Evolutionary conservation across 768 basidiomycete species (phyloP).

Genomic region (Panellus pusillus): DNA sequence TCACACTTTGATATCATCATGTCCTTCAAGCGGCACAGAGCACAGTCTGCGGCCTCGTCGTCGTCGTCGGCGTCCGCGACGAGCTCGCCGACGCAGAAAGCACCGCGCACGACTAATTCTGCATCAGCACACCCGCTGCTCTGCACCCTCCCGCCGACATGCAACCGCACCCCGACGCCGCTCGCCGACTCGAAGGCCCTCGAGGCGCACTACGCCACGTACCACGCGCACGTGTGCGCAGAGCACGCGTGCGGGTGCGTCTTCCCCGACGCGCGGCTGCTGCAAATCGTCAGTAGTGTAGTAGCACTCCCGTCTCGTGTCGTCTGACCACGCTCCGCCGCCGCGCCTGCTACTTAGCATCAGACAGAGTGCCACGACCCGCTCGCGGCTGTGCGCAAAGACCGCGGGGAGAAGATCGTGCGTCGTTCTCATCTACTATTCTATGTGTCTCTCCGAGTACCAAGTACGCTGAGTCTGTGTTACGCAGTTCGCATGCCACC

Average conservation of each 20-base stretch:
- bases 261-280: constrained; percentile 78
- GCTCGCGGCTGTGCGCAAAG: constrained; percentile 70
- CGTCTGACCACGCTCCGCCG: constrained; percentile 2
- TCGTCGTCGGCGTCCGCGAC: constrained; percentile 30
- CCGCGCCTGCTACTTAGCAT: too few relatives aligned
- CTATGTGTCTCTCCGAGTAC: constrained; percentile 7
- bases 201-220: constrained; percentile 80
- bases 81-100: constrained; percentile 29
- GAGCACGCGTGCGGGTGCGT: constrained; percentile 69
- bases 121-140: constrained; percentile 43
- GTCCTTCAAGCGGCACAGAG: constrained; percentile 37
- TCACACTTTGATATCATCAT: constrained; percentile 1
- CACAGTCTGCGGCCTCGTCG: constrained; percentile 37
- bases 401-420: constrained; percentile 86
- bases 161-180: constrained; percentile 64
- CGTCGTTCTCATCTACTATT: constrained; percentile 27
- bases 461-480: too few relatives aligned
- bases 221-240: constrained; percentile 83
- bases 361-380: constrained; percentile 90
- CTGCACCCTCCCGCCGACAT: constrained; percentile 84
- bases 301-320: background rate
- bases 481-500: constrained; percentile 74
- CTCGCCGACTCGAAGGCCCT: constrained; percentile 67
- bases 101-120: constrained; percentile 28
- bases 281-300: constrained; percentile 83